A percentile compares a stretch with the other conserved stretches of the same genome.
Conservation (phyloP, 352 stramenopile species). For the Phytopythium boreale region DNA sequence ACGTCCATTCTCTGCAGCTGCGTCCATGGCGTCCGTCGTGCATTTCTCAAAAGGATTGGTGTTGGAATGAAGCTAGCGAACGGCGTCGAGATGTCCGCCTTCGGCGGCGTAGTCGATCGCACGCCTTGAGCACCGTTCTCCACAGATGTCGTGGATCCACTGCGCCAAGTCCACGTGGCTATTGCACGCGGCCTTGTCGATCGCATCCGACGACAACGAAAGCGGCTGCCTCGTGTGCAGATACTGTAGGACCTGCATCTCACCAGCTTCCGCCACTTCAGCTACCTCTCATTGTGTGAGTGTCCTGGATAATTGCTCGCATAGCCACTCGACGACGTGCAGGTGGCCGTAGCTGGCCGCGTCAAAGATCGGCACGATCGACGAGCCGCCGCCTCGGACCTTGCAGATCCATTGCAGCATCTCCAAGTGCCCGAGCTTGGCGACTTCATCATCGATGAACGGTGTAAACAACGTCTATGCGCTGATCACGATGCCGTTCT, state of each 20-base stretch:
- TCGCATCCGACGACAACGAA: not conserved
- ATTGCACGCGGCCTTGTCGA: not conserved
- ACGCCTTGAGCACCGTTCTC: conserved; percentile 17
- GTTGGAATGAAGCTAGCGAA: not conserved
- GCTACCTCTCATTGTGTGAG: not conserved
- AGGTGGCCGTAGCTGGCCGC: too few relatives aligned
- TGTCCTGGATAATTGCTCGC: not conserved
- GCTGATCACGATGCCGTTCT: not conserved
- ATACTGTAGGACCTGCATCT: not conserved
- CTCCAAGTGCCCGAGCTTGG: not conserved
- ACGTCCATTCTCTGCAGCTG: conserved; percentile 17
- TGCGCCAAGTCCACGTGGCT: not conserved
- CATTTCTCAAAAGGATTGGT: not conserved
- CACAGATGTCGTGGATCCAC: conserved; percentile 15
- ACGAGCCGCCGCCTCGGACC: not conserved
- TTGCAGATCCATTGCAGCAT: not conserved
- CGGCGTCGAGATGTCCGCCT: not conserved
- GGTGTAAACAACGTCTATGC: not conserved
- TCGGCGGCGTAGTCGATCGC: not conserved
- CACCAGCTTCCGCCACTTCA: not conserved
- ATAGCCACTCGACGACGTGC: not conserved
- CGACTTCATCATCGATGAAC: not conserved
- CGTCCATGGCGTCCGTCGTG: conserved; percentile 16
- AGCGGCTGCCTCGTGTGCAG: not conserved
- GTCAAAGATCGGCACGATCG: too few relatives aligned